phyloP scores from a whole-genome alignment of 2,329 filamentous ascomycete genomes.

The Sphaerulina populicola region DNA sequence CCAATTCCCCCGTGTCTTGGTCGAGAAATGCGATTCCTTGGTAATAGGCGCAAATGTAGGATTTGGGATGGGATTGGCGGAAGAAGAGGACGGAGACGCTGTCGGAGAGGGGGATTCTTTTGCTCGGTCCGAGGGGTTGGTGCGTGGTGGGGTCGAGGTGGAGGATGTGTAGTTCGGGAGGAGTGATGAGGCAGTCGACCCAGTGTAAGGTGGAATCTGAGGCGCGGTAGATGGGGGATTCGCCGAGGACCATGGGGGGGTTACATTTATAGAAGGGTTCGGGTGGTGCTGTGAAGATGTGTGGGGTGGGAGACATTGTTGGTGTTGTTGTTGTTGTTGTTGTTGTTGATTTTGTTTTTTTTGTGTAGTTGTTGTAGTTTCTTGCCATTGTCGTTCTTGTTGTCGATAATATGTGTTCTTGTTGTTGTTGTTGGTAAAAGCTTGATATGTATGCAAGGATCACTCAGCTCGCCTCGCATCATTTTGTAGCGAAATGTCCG shows the following conservation, averaged over 20 bases:
- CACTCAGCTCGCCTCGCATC: no score
- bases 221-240: conserved; percentile 6
- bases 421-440: no score
- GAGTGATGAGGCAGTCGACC: conserved; percentile 2
- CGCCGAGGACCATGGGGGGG: conserved; percentile 4
- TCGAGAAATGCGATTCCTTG: conserved; percentile 7
- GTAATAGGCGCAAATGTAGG: conserved; percentile 7
- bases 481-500: no score
- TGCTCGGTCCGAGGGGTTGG: background rate
- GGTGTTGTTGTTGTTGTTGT: no score
- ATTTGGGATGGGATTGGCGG: background rate
- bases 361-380: background rate
- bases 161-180: conserved; percentile 5
- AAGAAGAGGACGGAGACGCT: conserved; percentile 7
- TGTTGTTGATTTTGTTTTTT: background rate
- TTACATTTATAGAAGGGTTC: conserved; percentile 5
- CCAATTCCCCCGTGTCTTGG: background rate
- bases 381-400: no score
- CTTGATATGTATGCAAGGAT: no score
- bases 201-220: conserved; percentile 2
- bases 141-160: background rate
- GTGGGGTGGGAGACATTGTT: background rate
- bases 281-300: background rate
- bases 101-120: background rate
- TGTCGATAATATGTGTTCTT: no score